Evolutionary conservation across 495 filamentous ascomycete genomes (phyloP).

Genomic region (Talaromyces thailandensis): DNA sequence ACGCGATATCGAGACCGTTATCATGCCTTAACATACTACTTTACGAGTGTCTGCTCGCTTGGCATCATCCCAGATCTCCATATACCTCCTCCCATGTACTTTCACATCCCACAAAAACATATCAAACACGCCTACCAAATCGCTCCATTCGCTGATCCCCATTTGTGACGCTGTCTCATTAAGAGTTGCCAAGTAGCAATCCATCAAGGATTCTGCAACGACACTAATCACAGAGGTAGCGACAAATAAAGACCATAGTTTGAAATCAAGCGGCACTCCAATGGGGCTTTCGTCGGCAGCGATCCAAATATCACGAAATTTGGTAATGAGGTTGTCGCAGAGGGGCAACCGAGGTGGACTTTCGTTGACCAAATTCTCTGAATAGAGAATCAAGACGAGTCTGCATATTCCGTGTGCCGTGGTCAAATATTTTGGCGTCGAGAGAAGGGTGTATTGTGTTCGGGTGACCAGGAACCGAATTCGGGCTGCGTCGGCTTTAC

Average conservation of each 20-base stretch:
- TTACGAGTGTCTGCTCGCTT: neutral
- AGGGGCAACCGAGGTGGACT: neutral
- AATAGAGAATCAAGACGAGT: neutral
- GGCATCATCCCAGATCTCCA: neutral
- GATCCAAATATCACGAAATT: neutral
- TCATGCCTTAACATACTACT: neutral
- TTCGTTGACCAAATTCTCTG: neutral
- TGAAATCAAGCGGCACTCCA: neutral
- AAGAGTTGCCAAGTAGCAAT: neutral
- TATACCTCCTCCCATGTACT: neutral
- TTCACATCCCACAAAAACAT: neutral
- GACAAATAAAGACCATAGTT: neutral
- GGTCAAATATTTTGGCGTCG: neutral
- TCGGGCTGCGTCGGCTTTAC: neutral
- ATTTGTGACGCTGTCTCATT: neutral
- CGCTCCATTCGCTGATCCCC: neutral
- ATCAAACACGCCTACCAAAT: neutral
- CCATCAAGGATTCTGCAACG: neutral
- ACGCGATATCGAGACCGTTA: neutral
- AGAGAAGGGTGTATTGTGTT: conserved; percentile 4
- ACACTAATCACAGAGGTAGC: neutral
- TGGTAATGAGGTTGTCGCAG: neutral
- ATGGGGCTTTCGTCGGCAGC: neutral
- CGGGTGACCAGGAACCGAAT: neutral
- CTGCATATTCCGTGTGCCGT: neutral